phyloP scores from a whole-genome alignment of 305 asterid genomes.

The Fraxinus dipetala region DNA sequence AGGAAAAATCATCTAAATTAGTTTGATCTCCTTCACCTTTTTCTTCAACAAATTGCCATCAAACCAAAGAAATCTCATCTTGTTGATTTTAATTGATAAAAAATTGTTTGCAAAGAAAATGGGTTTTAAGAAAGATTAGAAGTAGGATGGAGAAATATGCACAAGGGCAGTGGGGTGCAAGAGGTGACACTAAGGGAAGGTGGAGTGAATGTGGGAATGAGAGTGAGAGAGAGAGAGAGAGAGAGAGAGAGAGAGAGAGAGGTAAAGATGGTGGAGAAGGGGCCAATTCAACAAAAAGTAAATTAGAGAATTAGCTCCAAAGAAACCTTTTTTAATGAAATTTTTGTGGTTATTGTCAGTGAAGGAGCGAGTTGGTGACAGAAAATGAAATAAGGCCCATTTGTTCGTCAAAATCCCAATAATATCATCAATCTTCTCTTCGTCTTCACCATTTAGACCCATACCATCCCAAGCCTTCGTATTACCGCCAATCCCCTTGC shows the following conservation, averaged over 20 bases:
- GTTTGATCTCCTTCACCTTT: not conserved
- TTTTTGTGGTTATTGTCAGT: not conserved
- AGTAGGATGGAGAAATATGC: not conserved
- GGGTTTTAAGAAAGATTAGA: not conserved
- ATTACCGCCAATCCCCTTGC: not conserved
- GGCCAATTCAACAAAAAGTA: not conserved
- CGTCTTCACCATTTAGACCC: not conserved
- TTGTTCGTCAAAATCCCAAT: not conserved
- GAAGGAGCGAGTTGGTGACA: not conserved
- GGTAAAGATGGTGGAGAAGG: not conserved
- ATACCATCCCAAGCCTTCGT: not conserved
- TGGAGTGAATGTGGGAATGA: not conserved
- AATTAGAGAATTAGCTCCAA: not conserved
- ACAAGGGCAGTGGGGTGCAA: not conserved
- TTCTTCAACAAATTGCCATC: not conserved
- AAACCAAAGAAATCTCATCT: not conserved
- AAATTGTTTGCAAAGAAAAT: not conserved
- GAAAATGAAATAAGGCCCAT: not conserved
- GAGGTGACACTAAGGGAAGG: not conserved
- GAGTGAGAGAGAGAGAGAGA: not conserved
- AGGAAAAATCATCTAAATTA: not conserved
- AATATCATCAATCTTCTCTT: not conserved
- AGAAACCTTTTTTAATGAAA: not conserved
- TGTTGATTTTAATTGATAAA: not conserved
- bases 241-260: not conserved